phyloP scores from a whole-genome alignment of 257 asterid species.

The Penstemon barbatus region DNA sequence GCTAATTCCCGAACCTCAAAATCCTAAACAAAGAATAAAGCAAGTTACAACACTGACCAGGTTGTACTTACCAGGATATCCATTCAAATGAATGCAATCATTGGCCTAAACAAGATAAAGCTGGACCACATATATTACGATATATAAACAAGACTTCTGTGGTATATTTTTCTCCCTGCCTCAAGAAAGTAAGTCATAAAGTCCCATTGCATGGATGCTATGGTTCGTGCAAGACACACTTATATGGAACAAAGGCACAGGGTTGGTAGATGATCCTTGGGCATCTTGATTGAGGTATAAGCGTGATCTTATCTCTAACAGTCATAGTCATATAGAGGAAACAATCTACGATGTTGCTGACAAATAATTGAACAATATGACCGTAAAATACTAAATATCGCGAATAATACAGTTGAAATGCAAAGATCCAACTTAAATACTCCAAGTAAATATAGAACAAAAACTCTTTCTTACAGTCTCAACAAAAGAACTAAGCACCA shows the following conservation, averaged over 20 bases:
- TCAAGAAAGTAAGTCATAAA: constrained; percentile 7
- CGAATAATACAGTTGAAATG: constrained; percentile 5
- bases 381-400: constrained; percentile 3
- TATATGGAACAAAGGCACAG: neutral
- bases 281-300: constrained; percentile 15
- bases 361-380: neutral
- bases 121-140: constrained; percentile 11
- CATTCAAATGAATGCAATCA: constrained; percentile 19
- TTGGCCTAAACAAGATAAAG: constrained; percentile 7
- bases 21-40: constrained; percentile 50
- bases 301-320: neutral
- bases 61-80: constrained; percentile 8
- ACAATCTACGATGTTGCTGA: neutral
- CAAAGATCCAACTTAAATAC: neutral
- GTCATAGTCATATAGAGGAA: neutral
- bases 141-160: constrained; percentile 16
- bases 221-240: constrained; percentile 2
- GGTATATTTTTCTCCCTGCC: constrained; percentile 21
- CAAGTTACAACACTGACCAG: constrained; percentile 23
- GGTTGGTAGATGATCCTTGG: neutral
- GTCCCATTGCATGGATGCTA: neutral
- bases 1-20: constrained; percentile 88
- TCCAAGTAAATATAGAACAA: neutral
- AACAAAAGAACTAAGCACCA: neutral
- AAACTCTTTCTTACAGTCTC: neutral